Evolutionary conservation across 2,329 filamentous ascomycete genomes (phyloP), one percentile per base, ranked within the genome.

Genomic region (Sporothrix inflata): DNA sequence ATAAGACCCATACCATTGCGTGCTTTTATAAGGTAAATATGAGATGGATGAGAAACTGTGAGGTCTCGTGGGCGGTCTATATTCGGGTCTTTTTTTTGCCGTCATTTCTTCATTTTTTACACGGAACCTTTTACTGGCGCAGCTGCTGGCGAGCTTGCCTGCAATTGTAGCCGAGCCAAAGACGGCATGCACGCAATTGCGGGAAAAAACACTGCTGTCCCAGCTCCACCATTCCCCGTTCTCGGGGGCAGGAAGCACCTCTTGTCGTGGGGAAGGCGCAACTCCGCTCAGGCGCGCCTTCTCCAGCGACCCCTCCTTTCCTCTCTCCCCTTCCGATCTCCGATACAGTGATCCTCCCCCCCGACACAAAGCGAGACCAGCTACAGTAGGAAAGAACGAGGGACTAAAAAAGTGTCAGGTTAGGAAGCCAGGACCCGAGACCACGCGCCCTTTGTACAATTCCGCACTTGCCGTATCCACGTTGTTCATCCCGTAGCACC

Each of bases 251-350:
- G 30, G 30, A 34, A 34, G n/a, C n/a, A n/a, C n/a, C n/a, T n/a
- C n/a, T 45, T 65, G 60, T 45, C n/a, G 38, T 42, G 45, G 38
- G 3, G 16, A 66, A 49, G 42, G 42, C 60, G 24, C 60, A 19
- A 45, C 38, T 65, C 60, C 60, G 60, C 60, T 7, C 38, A 45
- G n/a, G 34, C 38, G n/a, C 21, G 38, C 57, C 38, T 63, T 45
- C 60, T 38, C 60, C 38, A 65, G 38, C 3, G 34, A 57, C 66
- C 66, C 51, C 67, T 60, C 51, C 38, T 60, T 69, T 21, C 47
- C 63, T 24, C 65, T 55, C 30, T 55, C 66, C 42, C 61, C 47
- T 42, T 69, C 66, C 47, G 66, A 69, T 69, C 34, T 45, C 49
- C 51, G 67, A 57, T n/a, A 40, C 51, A 34, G 38, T 69, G 67